Percentiles rank a stretch among this genome's conserved stretches.
These are phyloP conservation scores for Incumbomyces lentus DNA, from an alignment of 2,329 filamentous ascomycete species.

Conservation along the genomic window DNA sequence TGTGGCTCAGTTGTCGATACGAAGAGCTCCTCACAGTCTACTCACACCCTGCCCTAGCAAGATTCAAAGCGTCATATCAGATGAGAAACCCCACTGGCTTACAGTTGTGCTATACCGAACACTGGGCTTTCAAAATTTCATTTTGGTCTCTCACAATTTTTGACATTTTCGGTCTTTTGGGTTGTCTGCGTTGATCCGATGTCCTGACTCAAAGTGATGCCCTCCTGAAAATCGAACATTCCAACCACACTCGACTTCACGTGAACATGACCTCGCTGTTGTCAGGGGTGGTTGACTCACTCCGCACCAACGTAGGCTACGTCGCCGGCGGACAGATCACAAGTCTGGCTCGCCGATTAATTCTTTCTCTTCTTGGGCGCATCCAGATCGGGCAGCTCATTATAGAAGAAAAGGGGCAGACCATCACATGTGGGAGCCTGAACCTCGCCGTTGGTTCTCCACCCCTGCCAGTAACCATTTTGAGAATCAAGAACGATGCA, in stretches of 20 bases:
- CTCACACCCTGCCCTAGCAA: no score
- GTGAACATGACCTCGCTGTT: not conserved
- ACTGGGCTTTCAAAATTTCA: no score
- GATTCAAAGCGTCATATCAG: no score
- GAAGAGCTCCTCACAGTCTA: no score
- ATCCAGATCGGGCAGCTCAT: slow-evolving; percentile 38
- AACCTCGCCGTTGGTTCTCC: not conserved
- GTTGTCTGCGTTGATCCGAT: no score
- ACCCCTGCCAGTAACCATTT: slow-evolving; percentile 36
- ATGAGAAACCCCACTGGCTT: no score
- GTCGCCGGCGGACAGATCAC: slow-evolving; percentile 41
- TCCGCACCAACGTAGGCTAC: slow-evolving; percentile 22
- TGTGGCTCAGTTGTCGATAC: no score
- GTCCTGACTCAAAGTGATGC: no score
- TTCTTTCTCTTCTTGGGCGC: slow-evolving; percentile 35
- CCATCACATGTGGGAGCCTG: slow-evolving; percentile 30
- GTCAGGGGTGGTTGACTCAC: slow-evolving; percentile 3
- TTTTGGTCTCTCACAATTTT: no score
- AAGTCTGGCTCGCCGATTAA: slow-evolving; percentile 34
- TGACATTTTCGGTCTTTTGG: no score
- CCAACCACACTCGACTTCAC: not conserved
- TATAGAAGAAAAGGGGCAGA: slow-evolving; percentile 35
- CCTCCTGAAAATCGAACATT: no score
- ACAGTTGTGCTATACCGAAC: no score
- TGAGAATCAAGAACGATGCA: slow-evolving; percentile 53